Evolutionary conservation across 1,139 yeast genomes (phyloP).

Genomic region (Neolecta irregularis): DNA sequence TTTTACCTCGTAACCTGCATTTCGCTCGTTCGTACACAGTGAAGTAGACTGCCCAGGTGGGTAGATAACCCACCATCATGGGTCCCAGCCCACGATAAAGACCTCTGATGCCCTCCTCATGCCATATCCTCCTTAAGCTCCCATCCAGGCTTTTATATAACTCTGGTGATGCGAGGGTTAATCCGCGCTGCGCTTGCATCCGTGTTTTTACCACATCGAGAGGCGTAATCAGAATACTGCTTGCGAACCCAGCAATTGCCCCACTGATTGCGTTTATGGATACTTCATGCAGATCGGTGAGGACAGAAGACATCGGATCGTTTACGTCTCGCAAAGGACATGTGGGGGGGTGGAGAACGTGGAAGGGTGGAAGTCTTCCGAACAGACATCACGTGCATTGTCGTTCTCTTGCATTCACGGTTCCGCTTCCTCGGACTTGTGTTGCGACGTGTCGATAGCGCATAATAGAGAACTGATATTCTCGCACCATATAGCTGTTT

Average conservation of each 20-base stretch:
- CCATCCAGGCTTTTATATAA: slow-evolving; percentile 1
- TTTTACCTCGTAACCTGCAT: slow-evolving; percentile 17
- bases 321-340: no score
- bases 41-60: slow-evolving; percentile 95
- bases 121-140: slow-evolving; percentile 33
- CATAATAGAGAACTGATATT: no score
- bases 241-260: slow-evolving; percentile 77
- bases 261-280: slow-evolving; percentile 58
- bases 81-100: slow-evolving; percentile 85
- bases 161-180: neutral
- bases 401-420: no score
- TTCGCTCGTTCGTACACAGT: slow-evolving; percentile 75
- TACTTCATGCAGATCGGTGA: slow-evolving; percentile 25
- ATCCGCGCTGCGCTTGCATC: slow-evolving; percentile 78
- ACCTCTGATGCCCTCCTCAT: slow-evolving; percentile 58
- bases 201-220: slow-evolving; percentile 87
- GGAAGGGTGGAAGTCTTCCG: no score
- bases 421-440: no score
- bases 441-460: no score
- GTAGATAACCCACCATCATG: slow-evolving; percentile 80
- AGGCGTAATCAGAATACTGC: slow-evolving; percentile 87
- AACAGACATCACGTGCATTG: no score
- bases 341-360: no score
- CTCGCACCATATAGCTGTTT: no score
- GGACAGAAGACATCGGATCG: no score